These are phyloP conservation scores for Acarospora socialis DNA, from an alignment of 2,329 filamentous ascomycete genomes.

Conservation along the genomic window DNA sequence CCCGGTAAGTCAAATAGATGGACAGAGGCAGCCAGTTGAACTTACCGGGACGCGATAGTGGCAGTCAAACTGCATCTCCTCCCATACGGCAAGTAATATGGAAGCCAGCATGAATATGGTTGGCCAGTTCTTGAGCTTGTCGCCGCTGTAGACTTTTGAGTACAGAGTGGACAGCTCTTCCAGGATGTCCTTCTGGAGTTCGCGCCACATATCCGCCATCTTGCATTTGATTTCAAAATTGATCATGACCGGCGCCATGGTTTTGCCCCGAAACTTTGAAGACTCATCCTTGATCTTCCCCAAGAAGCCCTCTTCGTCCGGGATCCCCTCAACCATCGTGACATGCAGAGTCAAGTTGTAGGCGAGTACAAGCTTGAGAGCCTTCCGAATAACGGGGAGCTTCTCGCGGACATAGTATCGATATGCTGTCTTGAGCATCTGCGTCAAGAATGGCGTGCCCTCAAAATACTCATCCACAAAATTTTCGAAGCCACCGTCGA, in stretches of 20 bases:
- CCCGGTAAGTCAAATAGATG: too few species aligned
- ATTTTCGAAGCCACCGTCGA: conserved; percentile 79
- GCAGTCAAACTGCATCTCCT: conserved; percentile 97
- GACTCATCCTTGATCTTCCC: conserved; percentile 76
- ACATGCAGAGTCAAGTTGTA: conserved; percentile 94
- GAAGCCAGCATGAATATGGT: conserved; percentile 96
- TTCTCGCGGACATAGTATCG: conserved; percentile 83
- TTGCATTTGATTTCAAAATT: conserved; percentile 99
- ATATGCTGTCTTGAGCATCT: conserved; percentile 91
- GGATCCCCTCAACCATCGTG: conserved; percentile 82
- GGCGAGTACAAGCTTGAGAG: conserved; percentile 82
- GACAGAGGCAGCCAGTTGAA: conserved; percentile 7
- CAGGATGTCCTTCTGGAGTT: conserved; percentile 87
- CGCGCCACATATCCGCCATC: conserved; percentile 95
- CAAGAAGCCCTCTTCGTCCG: conserved; percentile 60
- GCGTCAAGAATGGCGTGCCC: conserved; percentile 84
- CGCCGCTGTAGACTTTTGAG: conserved; percentile 94
- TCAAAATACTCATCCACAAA: conserved; percentile 96
- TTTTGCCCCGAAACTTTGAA: conserved; percentile 81
- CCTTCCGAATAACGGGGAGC: conserved; percentile 82
- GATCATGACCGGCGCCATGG: conserved; percentile 93
- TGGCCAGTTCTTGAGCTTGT: conserved; percentile 97
- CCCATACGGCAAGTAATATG: conserved; percentile 87
- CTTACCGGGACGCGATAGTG: conserved; percentile 69
- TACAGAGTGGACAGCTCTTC: conserved; percentile 87